These are phyloP conservation scores for Phytopythium chamaehyphon DNA, from an alignment of 352 stramenopile genomes.

Conservation along the genomic window DNA sequence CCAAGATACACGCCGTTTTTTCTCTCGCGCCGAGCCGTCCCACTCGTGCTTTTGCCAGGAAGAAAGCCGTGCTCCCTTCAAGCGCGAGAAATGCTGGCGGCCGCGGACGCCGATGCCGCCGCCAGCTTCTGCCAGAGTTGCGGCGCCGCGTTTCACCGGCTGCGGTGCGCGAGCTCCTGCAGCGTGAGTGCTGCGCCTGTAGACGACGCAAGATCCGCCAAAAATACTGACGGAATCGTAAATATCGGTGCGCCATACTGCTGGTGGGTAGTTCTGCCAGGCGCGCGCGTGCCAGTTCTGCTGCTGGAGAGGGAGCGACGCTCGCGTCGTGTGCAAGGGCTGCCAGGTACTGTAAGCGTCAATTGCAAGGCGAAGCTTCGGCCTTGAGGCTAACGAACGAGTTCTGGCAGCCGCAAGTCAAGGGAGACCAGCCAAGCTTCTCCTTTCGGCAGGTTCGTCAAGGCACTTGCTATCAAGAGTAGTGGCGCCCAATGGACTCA, in stretches of 20 bases:
- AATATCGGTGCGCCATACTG: slow-evolving; percentile 1
- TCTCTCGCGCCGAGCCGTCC: neutral
- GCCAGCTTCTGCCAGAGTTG: slow-evolving; percentile 34
- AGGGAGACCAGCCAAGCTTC: slow-evolving; percentile 28
- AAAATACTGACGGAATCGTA: slow-evolving; percentile 7
- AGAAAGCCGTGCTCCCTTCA: neutral
- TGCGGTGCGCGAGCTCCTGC: slow-evolving; percentile 31
- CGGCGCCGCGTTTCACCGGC: slow-evolving; percentile 35
- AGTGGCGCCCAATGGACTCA: neutral
- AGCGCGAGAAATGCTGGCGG: neutral
- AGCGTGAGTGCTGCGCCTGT: slow-evolving; percentile 23
- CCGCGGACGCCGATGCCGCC: slow-evolving; percentile 1
- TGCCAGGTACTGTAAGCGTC: slow-evolving; percentile 17
- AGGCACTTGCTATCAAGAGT: neutral
- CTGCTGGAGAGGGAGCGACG: slow-evolving; percentile 21
- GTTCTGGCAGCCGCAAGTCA: slow-evolving; percentile 25
- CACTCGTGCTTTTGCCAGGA: slow-evolving; percentile 5
- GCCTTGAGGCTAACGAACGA: neutral
- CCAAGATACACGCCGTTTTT: slow-evolving; percentile 5
- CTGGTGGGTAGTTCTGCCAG: slow-evolving; percentile 27
- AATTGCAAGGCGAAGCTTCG: neutral
- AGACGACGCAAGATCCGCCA: neutral
- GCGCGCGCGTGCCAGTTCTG: slow-evolving; percentile 39
- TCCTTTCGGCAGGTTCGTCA: slow-evolving; percentile 26
- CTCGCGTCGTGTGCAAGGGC: slow-evolving; percentile 29